Percentiles rank a stretch among this genome's conserved stretches.
phyloP scores from a whole-genome alignment of 108 stramenopile genomes.

The Hondaea fermentalgiana region DNA sequence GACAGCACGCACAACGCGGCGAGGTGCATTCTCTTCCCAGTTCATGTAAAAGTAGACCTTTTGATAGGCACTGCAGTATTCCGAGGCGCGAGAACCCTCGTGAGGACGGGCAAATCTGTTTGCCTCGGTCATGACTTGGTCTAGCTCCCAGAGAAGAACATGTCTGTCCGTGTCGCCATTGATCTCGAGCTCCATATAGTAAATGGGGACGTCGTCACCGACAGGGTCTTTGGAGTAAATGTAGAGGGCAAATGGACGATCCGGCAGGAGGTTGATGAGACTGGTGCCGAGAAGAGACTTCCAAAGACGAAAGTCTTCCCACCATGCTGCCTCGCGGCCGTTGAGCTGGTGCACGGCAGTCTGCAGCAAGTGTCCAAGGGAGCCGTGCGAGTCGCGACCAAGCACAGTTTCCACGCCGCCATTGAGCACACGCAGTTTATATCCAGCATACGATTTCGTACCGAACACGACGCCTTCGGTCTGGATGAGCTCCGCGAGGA shows the following conservation, averaged over 20 bases:
- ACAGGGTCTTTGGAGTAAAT: not conserved
- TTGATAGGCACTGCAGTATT: not conserved
- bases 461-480: not conserved
- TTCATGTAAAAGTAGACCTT: slow-evolving; percentile 14
- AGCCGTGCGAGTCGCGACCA: not conserved
- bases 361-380: too few relatives aligned
- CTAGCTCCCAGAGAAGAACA: not conserved
- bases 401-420: not conserved
- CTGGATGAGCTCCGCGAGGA: not conserved
- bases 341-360: not conserved
- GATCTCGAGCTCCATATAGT: slow-evolving; percentile 15
- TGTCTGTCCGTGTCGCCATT: not conserved
- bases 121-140: not conserved
- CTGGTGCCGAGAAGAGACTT: not conserved
- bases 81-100: not conserved
- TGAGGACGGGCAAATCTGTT: not conserved
- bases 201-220: not conserved
- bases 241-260: not conserved
- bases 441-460: not conserved
- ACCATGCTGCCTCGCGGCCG: not conserved
- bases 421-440: not conserved
- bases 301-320: not conserved
- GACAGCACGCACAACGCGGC: not conserved
- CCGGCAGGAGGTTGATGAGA: not conserved
- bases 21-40: not conserved